phyloP scores from a whole-genome alignment of 1,284 basidiomycete species.

The Fomitopsis palustris region DNA sequence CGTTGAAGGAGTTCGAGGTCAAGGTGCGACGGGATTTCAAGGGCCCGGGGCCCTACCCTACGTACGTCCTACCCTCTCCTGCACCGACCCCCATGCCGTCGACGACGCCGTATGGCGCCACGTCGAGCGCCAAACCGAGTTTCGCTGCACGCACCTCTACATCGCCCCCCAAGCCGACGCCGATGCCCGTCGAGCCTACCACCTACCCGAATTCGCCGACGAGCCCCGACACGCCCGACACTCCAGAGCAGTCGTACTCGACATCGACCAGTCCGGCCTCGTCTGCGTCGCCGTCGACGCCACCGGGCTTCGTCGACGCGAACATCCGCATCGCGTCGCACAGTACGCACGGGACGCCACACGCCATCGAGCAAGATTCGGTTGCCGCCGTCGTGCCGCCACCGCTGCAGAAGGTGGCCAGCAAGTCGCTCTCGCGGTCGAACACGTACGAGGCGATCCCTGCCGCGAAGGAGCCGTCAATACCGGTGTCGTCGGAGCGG shows the following conservation, averaged over 20 bases:
- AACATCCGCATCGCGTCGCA: conserved; percentile 43
- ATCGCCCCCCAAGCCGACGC: conserved; percentile 33
- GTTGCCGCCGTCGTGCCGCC: conserved; percentile 5
- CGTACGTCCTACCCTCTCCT: conserved; percentile 50
- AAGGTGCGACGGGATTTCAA: conserved; percentile 63
- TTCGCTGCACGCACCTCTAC: conserved; percentile 43
- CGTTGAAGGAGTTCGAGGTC: conserved; percentile 61
- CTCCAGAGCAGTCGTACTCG: conserved; percentile 46
- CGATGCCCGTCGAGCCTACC: not conserved
- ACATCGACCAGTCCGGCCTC: conserved; percentile 51
- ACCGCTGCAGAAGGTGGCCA: conserved; percentile 24
- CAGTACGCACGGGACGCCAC: conserved; percentile 34
- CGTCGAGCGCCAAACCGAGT: conserved; percentile 35
- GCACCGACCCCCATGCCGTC: conserved; percentile 50
- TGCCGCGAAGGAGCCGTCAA: not conserved
- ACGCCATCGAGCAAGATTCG: conserved; percentile 16
- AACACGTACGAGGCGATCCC: conserved; percentile 7
- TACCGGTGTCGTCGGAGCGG: conserved; percentile 10
- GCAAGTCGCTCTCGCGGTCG: conserved; percentile 15
- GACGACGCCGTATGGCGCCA: conserved; percentile 35
- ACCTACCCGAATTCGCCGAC: conserved; percentile 25
- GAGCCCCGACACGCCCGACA: conserved; percentile 39
- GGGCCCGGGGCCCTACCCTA: conserved; percentile 51
- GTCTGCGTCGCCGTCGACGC: conserved; percentile 51
- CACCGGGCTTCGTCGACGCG: conserved; percentile 43